Base-by-base conservation (phyloP, 2,329 filamentous ascomycete species). In the Harringtonia aguacate region DNA sequence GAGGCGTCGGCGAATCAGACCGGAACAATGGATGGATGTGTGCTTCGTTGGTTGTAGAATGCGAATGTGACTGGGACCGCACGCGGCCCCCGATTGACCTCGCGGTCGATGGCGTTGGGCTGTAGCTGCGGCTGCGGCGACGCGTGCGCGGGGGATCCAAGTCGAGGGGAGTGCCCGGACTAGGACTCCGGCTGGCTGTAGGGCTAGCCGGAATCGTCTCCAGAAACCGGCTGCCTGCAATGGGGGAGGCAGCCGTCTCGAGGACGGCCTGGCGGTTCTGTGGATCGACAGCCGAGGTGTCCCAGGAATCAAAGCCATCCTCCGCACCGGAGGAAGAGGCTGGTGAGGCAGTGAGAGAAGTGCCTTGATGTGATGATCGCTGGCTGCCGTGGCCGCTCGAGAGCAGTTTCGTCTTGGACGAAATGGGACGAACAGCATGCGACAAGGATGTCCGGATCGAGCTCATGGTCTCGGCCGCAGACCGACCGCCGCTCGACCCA, bases 11-110 rank as follows among this genome's bases (percentile, higher is more conserved):
- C 34, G 78, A 84, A 56, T 86, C 81, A 7, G 79, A 80, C 47
- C 84, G 73, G 65, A 89, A 88, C 4, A 89, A 70, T 9, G 84
- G 84, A 58, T 89, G 84, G 37, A 88, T 87, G 55, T 87, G 77
- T 4, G 78, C 69, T 58, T 88, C 81, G 53, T 70, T 70, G 40
- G 56, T 37, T 9, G 39, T 65, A 4, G 53, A 50, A 8, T 56
- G 55, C 15, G 55, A 49, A 47, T 65, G 60, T 18, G 47, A 44
- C 20, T 45, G 46, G 3, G 48, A 47, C 6, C 48, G 49, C 27
- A 38, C 36, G 35, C 12, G 39, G 8, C 38, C 9, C 12, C 17
- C 30, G 8, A n/a, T 27, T n/a, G 56, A 54, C 28, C 54, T 56
- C 12, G 61, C 47, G 5, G 59, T 52, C 12, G 58, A 52, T 4